Evolutionary conservation across 2,329 filamentous ascomycete genomes (phyloP).

Genomic region (Alternaria longipes): DNA sequence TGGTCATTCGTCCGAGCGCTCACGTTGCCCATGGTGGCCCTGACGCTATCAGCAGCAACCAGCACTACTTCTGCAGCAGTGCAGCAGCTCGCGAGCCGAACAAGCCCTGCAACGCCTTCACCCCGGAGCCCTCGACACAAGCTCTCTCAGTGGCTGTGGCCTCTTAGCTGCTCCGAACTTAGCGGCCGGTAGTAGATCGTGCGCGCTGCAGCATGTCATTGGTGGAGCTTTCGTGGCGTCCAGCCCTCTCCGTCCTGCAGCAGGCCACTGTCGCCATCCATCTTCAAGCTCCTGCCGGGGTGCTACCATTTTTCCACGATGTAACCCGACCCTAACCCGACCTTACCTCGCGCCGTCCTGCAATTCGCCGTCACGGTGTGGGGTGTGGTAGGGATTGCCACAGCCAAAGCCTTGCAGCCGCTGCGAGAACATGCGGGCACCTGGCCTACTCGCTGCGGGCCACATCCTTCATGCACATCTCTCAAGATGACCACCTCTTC

Average conservation of each 20-base stretch:
- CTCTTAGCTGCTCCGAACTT: slow-evolving; percentile 44
- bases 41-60: slow-evolving; percentile 45
- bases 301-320: slow-evolving; percentile 41
- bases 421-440: slow-evolving; percentile 48
- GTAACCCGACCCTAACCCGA: slow-evolving; percentile 52
- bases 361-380: slow-evolving; percentile 49
- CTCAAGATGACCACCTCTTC: slow-evolving; percentile 41
- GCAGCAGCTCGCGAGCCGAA: slow-evolving; percentile 36
- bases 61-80: slow-evolving; percentile 30
- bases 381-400: slow-evolving; percentile 48
- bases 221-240: slow-evolving; percentile 40
- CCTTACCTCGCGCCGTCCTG: slow-evolving; percentile 37
- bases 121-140: slow-evolving; percentile 25
- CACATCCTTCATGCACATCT: slow-evolving; percentile 43
- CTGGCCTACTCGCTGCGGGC: slow-evolving; percentile 43
- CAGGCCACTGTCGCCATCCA: slow-evolving; percentile 39
- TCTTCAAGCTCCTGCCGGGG: slow-evolving; percentile 35
- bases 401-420: slow-evolving; percentile 46
- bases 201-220: slow-evolving; percentile 32
- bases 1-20: slow-evolving; percentile 34
- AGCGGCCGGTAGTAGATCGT: slow-evolving; percentile 48
- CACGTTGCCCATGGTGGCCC: slow-evolving; percentile 29
- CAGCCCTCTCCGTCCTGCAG: slow-evolving; percentile 49
- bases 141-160: slow-evolving; percentile 40
- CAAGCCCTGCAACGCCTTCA: slow-evolving; percentile 32